Base-by-base conservation (phyloP, 352 stramenopile species). In the Globisporangium apiculatum region DNA sequence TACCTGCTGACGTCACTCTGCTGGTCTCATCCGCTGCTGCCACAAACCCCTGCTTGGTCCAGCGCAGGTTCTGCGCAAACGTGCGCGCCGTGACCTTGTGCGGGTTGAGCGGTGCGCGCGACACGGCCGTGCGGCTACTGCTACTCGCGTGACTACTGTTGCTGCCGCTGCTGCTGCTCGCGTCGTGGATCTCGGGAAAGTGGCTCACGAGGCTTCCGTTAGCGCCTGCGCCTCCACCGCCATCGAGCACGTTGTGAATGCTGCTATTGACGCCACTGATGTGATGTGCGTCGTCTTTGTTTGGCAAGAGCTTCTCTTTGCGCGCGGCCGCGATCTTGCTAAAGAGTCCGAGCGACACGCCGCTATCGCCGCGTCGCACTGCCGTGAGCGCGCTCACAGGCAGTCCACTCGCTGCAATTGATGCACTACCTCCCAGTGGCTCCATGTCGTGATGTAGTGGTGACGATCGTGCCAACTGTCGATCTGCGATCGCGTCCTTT, bases 261-360 rank as follows among this genome's bases (percentile, higher is more conserved):
- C 18, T 61, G 55, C 18, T 24, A 24, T 24, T 24, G 18, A 24
- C 18, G 18, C 12, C 11, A 15, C 41, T 24, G 31, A 31, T 31
- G 24, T 31, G 24, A 3, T 58, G 48, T 31, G 35, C 38, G 36
- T 55, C 60, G 43, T 57, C 54, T 40, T 11, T 51, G 31, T 55
- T 37, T 17, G 58, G 53, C 46, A 69, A 74, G 12, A 89, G 69
- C 55, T 85, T 85, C 54, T 89, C 76, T 65, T 86, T 91, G 51
- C 76, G 76, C 40, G 69, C 75, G 15, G 79, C 76, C 50, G 76
- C 75, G 55, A 91, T 87, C 66, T 91, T 91, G 57, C 76, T 86
- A 62, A 89, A 87, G 54, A 89, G 67, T 1, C 76, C 75, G 7
- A 91, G 65, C 42, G 81, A 66, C 43, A 88, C 72, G 49, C 82